These are phyloP conservation scores for Penicillium sp. DNA, from an alignment of 2,329 filamentous ascomycete genomes.

Conservation along the genomic window DNA sequence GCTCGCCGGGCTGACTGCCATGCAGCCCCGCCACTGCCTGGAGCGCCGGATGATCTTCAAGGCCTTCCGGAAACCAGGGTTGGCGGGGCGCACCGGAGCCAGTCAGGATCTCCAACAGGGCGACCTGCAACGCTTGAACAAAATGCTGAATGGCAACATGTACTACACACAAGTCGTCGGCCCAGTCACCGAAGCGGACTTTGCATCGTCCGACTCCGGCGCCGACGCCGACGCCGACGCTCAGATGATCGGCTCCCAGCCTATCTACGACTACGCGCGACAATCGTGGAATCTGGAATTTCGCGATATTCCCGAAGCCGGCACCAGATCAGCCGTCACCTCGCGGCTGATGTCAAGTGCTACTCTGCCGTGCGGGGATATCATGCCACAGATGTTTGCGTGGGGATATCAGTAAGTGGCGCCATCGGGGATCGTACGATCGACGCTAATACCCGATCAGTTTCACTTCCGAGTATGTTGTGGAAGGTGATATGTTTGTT, in stretches of 20 bases:
- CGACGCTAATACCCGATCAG: conserved; percentile 36
- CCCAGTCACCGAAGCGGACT: conserved; percentile 41
- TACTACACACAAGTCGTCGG: conserved; percentile 57
- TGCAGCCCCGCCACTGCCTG: conserved; percentile 57
- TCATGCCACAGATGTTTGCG: conserved; percentile 52
- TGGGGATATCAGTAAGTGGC: conserved; percentile 55
- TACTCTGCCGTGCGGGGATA: conserved; percentile 51
- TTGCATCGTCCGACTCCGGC: conserved; percentile 27
- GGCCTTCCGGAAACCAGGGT: conserved; percentile 51
- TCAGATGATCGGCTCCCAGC: conserved; percentile 30
- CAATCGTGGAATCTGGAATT: conserved; percentile 50
- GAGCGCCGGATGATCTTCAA: conserved; percentile 62
- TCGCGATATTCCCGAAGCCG: conserved; percentile 52
- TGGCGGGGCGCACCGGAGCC: conserved; percentile 43
- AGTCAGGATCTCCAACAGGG: conserved; percentile 47
- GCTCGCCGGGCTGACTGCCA: conserved; percentile 61
- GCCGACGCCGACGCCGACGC: conserved; percentile 33
- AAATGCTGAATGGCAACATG: conserved; percentile 52
- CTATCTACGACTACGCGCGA: conserved; percentile 35
- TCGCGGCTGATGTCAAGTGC: conserved; percentile 54
- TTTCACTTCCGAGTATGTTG: conserved; percentile 58
- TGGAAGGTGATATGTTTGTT: conserved; percentile 60
- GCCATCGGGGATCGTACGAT: conserved; percentile 8
- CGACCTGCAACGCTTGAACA: conserved; percentile 48
- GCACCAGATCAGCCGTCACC: conserved; percentile 55